phyloP scores from a whole-genome alignment of 345 rosid genomes.

The Bruguiera parviflora region DNA sequence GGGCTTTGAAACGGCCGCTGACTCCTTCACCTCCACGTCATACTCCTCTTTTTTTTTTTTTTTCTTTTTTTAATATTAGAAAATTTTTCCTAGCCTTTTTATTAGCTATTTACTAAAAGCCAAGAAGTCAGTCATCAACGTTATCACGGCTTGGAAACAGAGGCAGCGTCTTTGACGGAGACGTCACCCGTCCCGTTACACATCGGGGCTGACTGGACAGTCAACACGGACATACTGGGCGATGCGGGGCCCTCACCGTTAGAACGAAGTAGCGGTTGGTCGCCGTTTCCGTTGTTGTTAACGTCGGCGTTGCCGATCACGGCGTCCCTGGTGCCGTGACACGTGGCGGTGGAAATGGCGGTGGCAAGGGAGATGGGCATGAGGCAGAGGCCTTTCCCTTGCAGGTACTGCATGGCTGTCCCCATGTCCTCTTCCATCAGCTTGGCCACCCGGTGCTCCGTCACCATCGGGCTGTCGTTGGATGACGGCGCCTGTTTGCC shows the following conservation, averaged over 20 bases:
- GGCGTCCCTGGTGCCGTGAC: conserved; percentile 33
- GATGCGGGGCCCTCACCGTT: conserved; percentile 60
- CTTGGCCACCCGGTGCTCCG: conserved; percentile 90
- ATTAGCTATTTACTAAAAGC: not conserved
- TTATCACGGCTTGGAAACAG: conserved; percentile 64
- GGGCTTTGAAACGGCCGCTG: not conserved
- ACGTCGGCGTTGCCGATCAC: conserved; percentile 6
- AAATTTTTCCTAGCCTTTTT: not conserved
- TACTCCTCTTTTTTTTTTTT: not conserved
- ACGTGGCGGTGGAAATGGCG: conserved; percentile 74
- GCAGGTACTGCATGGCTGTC: conserved; percentile 95
- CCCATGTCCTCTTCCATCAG: conserved; percentile 99
- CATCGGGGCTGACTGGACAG: conserved; percentile 61
- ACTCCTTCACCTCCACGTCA: conserved; percentile 21
- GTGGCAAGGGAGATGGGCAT: conserved; percentile 97
- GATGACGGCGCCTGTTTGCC: conserved; percentile 16
- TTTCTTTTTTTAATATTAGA: not conserved
- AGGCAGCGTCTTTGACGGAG: conserved; percentile 61
- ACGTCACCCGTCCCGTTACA: conserved; percentile 41
- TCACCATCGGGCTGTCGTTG: conserved; percentile 38
- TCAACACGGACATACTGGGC: conserved; percentile 70
- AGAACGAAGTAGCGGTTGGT: conserved; percentile 26
- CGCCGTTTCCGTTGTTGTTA: not conserved
- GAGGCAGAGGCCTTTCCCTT: conserved; percentile 92
- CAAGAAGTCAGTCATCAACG: conserved; percentile 17